Conservation (phyloP, 495 filamentous ascomycete genomes). For the Astrocystis sublimbata region DNA sequence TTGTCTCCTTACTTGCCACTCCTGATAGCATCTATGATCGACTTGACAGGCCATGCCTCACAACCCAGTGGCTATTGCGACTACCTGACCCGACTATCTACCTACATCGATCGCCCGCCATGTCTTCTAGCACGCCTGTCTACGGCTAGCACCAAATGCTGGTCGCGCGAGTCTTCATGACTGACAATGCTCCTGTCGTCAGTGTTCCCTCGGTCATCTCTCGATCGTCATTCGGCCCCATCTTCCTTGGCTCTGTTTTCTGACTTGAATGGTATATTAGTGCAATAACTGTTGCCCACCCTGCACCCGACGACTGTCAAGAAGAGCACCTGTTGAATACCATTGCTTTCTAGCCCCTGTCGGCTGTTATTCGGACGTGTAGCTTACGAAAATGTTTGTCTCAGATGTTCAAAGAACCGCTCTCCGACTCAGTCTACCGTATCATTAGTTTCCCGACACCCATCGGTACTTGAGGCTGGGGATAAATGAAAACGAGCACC, state of each 20-base stretch:
- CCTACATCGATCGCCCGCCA: not conserved
- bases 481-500: too few species aligned
- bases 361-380: not conserved
- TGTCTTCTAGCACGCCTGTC: not conserved
- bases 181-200: not conserved
- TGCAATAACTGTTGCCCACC: not conserved
- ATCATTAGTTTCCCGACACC: not conserved
- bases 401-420: not conserved
- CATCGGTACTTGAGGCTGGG: too few species aligned
- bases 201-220: not conserved
- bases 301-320: not conserved
- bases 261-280: not conserved
- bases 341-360: not conserved
- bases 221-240: not conserved
- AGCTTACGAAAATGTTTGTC: not conserved
- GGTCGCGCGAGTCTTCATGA: not conserved
- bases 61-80: not conserved
- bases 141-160: not conserved
- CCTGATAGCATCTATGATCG: not conserved
- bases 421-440: not conserved
- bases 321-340: not conserved
- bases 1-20: not conserved
- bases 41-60: not conserved
- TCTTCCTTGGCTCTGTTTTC: not conserved
- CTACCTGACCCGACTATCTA: not conserved